These are phyloP conservation scores for Vickermania ingenoplastis DNA, from an alignment of 208 protist species.

Conservation along the genomic window DNA sequence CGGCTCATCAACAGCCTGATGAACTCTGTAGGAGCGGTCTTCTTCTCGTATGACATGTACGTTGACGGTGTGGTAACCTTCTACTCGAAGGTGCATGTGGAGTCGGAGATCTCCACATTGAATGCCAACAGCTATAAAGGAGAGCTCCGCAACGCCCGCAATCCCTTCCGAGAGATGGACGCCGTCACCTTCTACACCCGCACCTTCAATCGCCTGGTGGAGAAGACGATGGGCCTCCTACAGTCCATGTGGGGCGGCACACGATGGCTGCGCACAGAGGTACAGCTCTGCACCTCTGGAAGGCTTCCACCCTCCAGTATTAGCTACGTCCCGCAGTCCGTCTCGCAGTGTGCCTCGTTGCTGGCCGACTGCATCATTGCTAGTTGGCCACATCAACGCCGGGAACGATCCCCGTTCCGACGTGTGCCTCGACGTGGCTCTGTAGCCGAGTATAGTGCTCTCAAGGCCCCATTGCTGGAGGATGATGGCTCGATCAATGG, in stretches of 20 bases:
- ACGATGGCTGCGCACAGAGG: conserved; percentile 7
- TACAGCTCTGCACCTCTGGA: background rate
- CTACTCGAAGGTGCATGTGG: conserved; percentile 1
- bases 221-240: conserved; percentile 3
- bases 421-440: background rate
- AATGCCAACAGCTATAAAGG: background rate
- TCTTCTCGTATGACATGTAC: background rate
- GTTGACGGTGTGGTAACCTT: conserved; percentile 1
- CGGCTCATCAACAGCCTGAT: background rate
- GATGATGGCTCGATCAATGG: background rate
- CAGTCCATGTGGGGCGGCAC: conserved; percentile 6
- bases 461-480: background rate
- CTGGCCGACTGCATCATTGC: conserved; percentile 1
- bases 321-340: background rate
- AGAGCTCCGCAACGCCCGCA: background rate
- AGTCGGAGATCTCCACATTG: background rate
- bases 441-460: background rate
- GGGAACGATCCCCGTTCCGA: background rate
- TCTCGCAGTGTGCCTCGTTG: background rate
- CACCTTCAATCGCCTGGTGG: conserved; percentile 6
- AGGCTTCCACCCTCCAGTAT: background rate
- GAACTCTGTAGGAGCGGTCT: background rate
- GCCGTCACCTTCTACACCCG: conserved; percentile 1
- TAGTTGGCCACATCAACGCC: background rate
- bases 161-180: background rate